Evolutionary conservation across 129 eudicot species (phyloP).

Genomic region (Pulicaria dysenterica): DNA sequence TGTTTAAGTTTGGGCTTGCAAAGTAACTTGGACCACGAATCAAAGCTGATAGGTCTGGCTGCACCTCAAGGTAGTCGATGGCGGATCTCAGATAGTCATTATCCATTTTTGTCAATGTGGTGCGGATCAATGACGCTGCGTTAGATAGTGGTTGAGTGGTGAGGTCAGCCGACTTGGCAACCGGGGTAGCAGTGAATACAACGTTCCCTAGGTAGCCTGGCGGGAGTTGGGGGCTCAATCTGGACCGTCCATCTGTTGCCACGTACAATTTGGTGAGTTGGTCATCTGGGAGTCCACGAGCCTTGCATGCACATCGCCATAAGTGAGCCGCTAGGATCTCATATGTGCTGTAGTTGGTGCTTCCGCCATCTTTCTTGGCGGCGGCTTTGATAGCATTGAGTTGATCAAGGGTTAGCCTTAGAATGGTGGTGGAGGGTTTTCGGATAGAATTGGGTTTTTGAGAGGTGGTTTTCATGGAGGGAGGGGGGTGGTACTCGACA

Average conservation of each 20-base stretch:
- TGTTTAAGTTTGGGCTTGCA: constrained; percentile 61
- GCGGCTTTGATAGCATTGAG: constrained; percentile 48
- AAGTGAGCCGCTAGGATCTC: constrained; percentile 63
- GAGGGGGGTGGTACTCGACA: constrained; percentile 60
- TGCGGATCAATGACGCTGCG: constrained; percentile 53
- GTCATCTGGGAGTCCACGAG: constrained; percentile 53
- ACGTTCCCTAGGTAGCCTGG: constrained; percentile 66
- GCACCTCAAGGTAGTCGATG: constrained; percentile 54
- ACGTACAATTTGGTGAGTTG: constrained; percentile 57
- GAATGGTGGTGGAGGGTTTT: constrained; percentile 42
- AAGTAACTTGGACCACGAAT: constrained; percentile 52
- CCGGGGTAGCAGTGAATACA: constrained; percentile 55
- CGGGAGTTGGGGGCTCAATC: constrained; percentile 58
- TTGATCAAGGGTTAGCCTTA: constrained; percentile 56
- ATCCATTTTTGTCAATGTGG: constrained; percentile 51
- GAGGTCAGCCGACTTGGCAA: constrained; percentile 49
- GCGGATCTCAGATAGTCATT: constrained; percentile 63
- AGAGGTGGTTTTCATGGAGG: constrained; percentile 34
- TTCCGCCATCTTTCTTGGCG: constrained; percentile 41
- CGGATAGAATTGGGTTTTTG: constrained; percentile 8
- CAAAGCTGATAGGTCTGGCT: constrained; percentile 48
- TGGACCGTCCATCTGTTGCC: constrained; percentile 60
- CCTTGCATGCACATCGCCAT: constrained; percentile 73
- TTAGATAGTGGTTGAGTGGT: constrained; percentile 37
- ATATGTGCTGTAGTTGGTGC: constrained; percentile 45